phyloP scores from a whole-genome alignment of 495 filamentous ascomycete genomes.

The Talaromyces thailandensis region DNA sequence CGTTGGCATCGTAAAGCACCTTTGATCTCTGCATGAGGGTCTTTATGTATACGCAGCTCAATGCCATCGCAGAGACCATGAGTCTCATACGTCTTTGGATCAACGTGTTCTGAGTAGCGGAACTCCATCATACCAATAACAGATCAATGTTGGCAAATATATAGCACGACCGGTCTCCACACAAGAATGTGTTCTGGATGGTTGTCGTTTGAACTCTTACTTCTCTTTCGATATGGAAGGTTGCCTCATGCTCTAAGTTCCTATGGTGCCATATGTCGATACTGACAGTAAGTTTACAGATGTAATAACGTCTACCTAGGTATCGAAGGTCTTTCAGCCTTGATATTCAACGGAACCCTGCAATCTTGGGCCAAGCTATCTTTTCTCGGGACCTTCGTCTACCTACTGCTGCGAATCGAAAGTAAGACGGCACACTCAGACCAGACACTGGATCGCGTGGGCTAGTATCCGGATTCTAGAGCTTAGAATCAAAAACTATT shows the following conservation, averaged over 20 bases:
- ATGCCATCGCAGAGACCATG: conserved; percentile 2
- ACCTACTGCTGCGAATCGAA: background rate
- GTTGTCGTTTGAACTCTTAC: background rate
- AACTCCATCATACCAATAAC: background rate
- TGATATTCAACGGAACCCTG: background rate
- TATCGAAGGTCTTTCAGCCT: background rate
- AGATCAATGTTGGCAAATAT: background rate
- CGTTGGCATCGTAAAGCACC: background rate
- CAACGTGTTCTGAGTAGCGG: background rate
- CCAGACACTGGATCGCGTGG: background rate
- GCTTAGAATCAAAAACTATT: background rate
- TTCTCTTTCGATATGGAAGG: background rate
- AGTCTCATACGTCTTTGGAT: background rate
- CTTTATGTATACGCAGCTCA: background rate
- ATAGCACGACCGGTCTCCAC: background rate
- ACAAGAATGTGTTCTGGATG: background rate
- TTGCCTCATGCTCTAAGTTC: background rate
- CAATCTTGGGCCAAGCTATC: background rate
- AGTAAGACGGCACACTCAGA: background rate
- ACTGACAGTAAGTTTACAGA: background rate
- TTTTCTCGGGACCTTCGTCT: background rate
- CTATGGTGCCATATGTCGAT: background rate
- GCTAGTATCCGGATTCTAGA: background rate
- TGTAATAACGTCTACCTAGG: background rate
- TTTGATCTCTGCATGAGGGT: background rate